Conservation (phyloP, 2,329 filamentous ascomycete species). For the Penicillium sp. region DNA sequence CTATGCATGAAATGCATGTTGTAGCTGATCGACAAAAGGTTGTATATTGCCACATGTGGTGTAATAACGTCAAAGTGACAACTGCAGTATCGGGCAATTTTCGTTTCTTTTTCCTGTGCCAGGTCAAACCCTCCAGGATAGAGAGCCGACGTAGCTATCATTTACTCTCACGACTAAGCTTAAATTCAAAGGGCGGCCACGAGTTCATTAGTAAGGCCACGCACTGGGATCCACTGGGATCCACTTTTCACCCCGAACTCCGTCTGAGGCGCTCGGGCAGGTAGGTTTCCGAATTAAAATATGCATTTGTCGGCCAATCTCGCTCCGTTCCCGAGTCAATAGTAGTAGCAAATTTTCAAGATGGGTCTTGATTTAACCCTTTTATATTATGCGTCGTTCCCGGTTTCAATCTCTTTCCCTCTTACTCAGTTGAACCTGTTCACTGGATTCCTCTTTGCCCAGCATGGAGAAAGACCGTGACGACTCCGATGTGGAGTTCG, state of each 20-base stretch:
- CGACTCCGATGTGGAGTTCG: constrained; percentile 14
- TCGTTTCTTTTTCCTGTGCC: too few species aligned
- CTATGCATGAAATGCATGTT: too few species aligned
- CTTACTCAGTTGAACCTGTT: not conserved
- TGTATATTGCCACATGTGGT: too few species aligned
- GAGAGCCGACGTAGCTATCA: too few species aligned
- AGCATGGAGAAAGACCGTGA: constrained; percentile 8
- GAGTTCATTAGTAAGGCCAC: not conserved
- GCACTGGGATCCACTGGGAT: not conserved
- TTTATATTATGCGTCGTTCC: not conserved
- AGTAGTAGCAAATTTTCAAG: not conserved
- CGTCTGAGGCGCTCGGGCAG: not conserved
- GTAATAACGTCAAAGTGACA: too few species aligned
- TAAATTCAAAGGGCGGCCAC: not conserved
- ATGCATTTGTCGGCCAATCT: not conserved
- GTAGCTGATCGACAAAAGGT: too few species aligned
- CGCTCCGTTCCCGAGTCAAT: not conserved
- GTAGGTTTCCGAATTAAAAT: not conserved
- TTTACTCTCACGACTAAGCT: too few species aligned
- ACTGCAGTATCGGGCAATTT: too few species aligned
- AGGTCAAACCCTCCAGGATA: too few species aligned
- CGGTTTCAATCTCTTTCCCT: not conserved
- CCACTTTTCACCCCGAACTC: not conserved
- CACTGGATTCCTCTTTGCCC: not conserved
- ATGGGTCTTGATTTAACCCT: not conserved